A percentile compares a stretch with the other conserved stretches of the same genome.
These are phyloP conservation scores for Metarhizium humberi DNA, from an alignment of 2,329 filamentous ascomycete genomes.

Conservation along the genomic window DNA sequence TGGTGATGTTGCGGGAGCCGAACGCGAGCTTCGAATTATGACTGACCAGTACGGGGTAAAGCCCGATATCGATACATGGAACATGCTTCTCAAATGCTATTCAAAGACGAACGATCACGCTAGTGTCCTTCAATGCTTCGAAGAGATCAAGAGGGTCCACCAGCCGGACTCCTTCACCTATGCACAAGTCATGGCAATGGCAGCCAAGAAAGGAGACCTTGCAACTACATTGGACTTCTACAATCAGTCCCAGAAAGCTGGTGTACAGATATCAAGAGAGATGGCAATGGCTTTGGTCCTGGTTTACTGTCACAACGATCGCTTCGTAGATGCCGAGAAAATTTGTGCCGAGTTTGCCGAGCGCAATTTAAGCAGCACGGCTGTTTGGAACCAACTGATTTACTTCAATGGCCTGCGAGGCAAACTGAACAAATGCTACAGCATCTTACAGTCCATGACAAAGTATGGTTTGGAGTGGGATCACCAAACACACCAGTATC, in stretches of 20 bases:
- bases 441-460: constrained; percentile 39
- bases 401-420: constrained; percentile 57
- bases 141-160: constrained; percentile 41
- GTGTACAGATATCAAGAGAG: constrained; percentile 40
- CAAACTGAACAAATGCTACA: constrained; percentile 38
- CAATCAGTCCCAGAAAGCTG: constrained; percentile 45
- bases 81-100: constrained; percentile 66
- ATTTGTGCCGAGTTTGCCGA: constrained; percentile 40
- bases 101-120: constrained; percentile 55
- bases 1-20: constrained; percentile 52
- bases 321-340: constrained; percentile 25
- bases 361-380: constrained; percentile 41
- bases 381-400: constrained; percentile 73
- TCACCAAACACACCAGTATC: constrained; percentile 37
- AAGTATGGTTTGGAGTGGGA: constrained; percentile 37
- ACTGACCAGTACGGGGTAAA: constrained; percentile 40
- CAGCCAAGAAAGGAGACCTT: constrained; percentile 63
- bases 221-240: constrained; percentile 58
- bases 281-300: constrained; percentile 59
- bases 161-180: constrained; percentile 57
- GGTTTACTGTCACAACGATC: constrained; percentile 45
- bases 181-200: constrained; percentile 64
- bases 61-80: constrained; percentile 59
- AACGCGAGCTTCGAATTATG: constrained; percentile 55
- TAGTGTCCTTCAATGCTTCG: constrained; percentile 56